Conservation (phyloP, 768 basidiomycete species). For the Trichaptum fuscoviolaceum region DNA sequence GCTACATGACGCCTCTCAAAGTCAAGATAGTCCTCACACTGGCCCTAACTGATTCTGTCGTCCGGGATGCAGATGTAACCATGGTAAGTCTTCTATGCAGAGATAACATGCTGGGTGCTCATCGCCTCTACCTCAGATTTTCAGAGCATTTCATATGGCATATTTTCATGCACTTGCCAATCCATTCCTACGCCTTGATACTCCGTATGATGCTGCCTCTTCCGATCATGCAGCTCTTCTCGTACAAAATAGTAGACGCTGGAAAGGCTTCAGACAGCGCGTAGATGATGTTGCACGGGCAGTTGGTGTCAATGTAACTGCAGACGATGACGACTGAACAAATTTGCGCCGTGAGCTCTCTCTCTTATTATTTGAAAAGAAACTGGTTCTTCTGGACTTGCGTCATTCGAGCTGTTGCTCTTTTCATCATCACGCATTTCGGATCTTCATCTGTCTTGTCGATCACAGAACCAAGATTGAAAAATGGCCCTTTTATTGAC, state of each 20-base stretch:
- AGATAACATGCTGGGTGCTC: not conserved
- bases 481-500: slow-evolving; percentile 71
- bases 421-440: not conserved
- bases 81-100: slow-evolving; percentile 41
- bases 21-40: slow-evolving; percentile 83
- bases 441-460: slow-evolving; percentile 4
- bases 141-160: slow-evolving; percentile 85
- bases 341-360: slow-evolving; percentile 18
- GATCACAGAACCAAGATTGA: slow-evolving; percentile 47
- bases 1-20: slow-evolving; percentile 83
- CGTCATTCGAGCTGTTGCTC: slow-evolving; percentile 21
- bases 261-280: slow-evolving; percentile 61
- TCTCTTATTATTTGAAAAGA: slow-evolving; percentile 13
- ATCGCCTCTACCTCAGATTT: slow-evolving; percentile 47
- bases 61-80: slow-evolving; percentile 74
- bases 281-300: slow-evolving; percentile 73
- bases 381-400: slow-evolving; percentile 23
- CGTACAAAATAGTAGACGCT: slow-evolving; percentile 56
- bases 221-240: slow-evolving; percentile 51
- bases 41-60: slow-evolving; percentile 73
- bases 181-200: slow-evolving; percentile 73
- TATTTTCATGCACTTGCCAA: slow-evolving; percentile 82
- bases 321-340: slow-evolving; percentile 15
- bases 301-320: slow-evolving; percentile 35
- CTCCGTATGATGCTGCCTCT: slow-evolving; percentile 37